A percentile compares a stretch with the other conserved stretches of the same genome.
phyloP scores from a whole-genome alignment of 768 basidiomycete genomes.

The Xerocomellus chrysenteron region DNA sequence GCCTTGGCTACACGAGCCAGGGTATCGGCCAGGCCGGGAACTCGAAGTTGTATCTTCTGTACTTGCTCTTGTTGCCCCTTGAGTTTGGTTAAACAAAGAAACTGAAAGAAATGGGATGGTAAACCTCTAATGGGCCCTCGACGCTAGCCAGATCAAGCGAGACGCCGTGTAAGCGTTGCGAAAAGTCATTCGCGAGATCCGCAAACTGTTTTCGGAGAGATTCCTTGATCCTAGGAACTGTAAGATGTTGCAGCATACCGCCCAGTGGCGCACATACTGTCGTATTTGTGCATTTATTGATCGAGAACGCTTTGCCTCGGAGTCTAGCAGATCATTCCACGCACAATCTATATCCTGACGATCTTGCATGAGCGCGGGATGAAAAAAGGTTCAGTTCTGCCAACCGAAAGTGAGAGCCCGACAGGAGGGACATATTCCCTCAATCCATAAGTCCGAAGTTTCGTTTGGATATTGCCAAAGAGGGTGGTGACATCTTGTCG shows the following conservation, averaged over 20 bases:
- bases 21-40: constrained; percentile 62
- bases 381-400: constrained; percentile 15
- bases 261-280: constrained; percentile 54
- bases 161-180: constrained; percentile 60
- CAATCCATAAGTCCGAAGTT: constrained; percentile 86
- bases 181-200: constrained; percentile 72
- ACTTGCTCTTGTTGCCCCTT: constrained; percentile 77
- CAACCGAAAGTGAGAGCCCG: constrained; percentile 61
- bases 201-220: constrained; percentile 75
- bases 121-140: constrained; percentile 74
- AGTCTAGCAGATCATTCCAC: constrained; percentile 71
- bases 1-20: constrained; percentile 56
- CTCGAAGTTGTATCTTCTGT: constrained; percentile 59
- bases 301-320: constrained; percentile 75
- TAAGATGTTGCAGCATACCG: constrained; percentile 1
- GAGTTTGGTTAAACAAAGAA: constrained; percentile 6
- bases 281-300: constrained; percentile 88
- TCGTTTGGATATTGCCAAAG: constrained; percentile 92
- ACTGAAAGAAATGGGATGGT: constrained; percentile 7
- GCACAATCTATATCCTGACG: constrained; percentile 66
- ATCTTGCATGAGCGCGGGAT: constrained; percentile 10
- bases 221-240: constrained; percentile 69
- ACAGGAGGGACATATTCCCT: constrained; percentile 77
- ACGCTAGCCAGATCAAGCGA: constrained; percentile 73
- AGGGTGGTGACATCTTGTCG: constrained; percentile 84